Conservation (phyloP, 2,329 filamentous ascomycete species). For the Fusarium albidum region DNA sequence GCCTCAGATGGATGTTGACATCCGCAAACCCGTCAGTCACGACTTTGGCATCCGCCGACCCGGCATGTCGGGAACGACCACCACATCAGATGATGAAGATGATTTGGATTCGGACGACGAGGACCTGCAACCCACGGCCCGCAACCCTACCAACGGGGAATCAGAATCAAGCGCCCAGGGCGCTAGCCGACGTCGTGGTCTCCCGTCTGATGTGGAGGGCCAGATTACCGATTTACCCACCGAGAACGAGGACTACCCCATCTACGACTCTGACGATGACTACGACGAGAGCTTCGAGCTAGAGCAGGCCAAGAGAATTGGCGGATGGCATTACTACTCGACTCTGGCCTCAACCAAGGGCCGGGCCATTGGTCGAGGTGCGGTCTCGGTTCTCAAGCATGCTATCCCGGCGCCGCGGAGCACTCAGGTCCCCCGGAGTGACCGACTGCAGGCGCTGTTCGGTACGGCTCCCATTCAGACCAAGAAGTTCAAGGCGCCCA, state of each 20-base stretch:
- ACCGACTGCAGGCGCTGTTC: slow-evolving; percentile 62
- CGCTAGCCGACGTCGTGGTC: slow-evolving; percentile 48
- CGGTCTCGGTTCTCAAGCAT: slow-evolving; percentile 56
- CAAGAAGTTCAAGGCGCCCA: slow-evolving; percentile 75
- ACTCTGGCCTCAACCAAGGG: slow-evolving; percentile 62
- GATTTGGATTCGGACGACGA: slow-evolving; percentile 75
- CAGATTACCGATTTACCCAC: slow-evolving; percentile 72
- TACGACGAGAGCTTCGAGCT: slow-evolving; percentile 77
- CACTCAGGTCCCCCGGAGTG: slow-evolving; percentile 64
- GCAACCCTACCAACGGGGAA: slow-evolving; percentile 43
- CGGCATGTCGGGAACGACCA: slow-evolving; percentile 76
- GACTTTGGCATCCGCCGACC: slow-evolving; percentile 90
- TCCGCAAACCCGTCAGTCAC: slow-evolving; percentile 88
- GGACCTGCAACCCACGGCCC: slow-evolving; percentile 40
- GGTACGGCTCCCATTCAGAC: slow-evolving; percentile 63
- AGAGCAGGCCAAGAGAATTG: slow-evolving; percentile 78
- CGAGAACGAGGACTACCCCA: slow-evolving; percentile 75
- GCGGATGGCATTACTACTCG: slow-evolving; percentile 78
- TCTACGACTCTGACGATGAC: slow-evolving; percentile 89
- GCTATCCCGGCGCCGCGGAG: slow-evolving; percentile 63
- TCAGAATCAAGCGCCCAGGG: slow-evolving; percentile 51
- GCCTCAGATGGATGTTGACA: slow-evolving; percentile 98
- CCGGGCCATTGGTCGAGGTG: slow-evolving; percentile 51
- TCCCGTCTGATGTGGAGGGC: slow-evolving; percentile 77
- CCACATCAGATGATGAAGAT: slow-evolving; percentile 79